Evolutionary conservation across 345 rosid species (phyloP).

Genomic region (Rhodomyrtus tomentosa): DNA sequence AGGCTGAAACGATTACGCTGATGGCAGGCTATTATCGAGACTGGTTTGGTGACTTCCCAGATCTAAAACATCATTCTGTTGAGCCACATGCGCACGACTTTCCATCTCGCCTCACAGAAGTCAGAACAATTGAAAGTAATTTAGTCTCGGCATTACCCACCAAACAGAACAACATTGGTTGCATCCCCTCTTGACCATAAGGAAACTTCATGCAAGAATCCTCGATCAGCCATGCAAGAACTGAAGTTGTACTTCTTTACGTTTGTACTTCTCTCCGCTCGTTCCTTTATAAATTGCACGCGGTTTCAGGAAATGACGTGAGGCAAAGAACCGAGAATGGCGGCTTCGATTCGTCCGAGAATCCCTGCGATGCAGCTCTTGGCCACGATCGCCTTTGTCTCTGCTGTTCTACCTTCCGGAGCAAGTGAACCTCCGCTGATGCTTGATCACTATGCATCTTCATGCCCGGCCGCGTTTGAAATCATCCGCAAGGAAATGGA

Average conservation of each 20-base stretch:
- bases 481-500: conserved; percentile 71
- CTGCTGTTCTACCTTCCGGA: not conserved
- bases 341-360: not conserved
- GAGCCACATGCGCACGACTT: not conserved
- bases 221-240: not conserved
- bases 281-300: not conserved
- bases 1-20: not conserved
- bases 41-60: conserved; percentile 7
- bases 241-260: not conserved
- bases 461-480: conserved; percentile 61
- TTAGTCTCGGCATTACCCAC: conserved; percentile 9
- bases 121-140: not conserved
- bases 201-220: not conserved
- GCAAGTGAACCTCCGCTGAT: conserved; percentile 42
- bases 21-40: not conserved
- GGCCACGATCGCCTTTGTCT: conserved; percentile 4
- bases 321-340: not conserved
- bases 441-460: conserved; percentile 53
- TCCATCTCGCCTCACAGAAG: not conserved
- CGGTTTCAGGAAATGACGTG: not conserved
- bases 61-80: not conserved
- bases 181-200: conserved; percentile 60
- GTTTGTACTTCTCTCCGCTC: conserved; percentile 7
- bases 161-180: conserved; percentile 55
- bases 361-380: not conserved